phyloP scores from a whole-genome alignment of 805 yeast genomes.

The Teunomyces aglyptinius region DNA sequence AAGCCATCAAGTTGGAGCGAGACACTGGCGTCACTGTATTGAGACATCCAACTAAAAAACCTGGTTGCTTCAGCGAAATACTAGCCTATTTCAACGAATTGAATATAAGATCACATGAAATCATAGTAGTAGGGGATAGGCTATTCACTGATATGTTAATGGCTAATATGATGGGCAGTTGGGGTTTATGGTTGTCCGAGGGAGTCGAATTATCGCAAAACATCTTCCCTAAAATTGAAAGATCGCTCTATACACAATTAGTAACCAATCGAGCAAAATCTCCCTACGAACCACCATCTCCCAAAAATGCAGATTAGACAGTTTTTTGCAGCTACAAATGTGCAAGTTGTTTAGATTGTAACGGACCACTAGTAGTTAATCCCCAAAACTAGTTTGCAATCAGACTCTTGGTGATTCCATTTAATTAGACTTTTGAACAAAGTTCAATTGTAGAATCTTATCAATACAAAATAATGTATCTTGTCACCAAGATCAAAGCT shows the following conservation, averaged over 20 bases:
- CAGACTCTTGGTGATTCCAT: not conserved
- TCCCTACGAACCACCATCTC: constrained; percentile 18
- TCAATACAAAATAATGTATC: no score
- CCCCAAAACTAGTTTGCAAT: not conserved
- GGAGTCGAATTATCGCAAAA: constrained; percentile 65
- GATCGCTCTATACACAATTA: constrained; percentile 30
- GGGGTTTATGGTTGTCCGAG: constrained; percentile 76
- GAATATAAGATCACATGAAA: constrained; percentile 55
- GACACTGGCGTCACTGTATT: constrained; percentile 69
- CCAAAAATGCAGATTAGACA: constrained; percentile 5
- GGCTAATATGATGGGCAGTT: constrained; percentile 92
- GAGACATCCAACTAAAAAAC: constrained; percentile 73
- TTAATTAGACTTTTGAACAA: not conserved
- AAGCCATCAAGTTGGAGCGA: constrained; percentile 62
- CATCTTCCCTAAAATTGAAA: constrained; percentile 52
- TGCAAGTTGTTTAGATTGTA: not conserved
- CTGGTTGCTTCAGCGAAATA: constrained; percentile 75
- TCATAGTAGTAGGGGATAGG: constrained; percentile 88
- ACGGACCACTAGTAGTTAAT: constrained; percentile 15
- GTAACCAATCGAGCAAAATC: constrained; percentile 11
- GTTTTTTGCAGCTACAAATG: not conserved
- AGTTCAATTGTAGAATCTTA: no score
- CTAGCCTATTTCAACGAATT: constrained; percentile 52
- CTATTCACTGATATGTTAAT: constrained; percentile 86
- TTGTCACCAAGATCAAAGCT: no score